A percentile compares a stretch with the other conserved stretches of the same genome.
Conservation (phyloP, 2,329 filamentous ascomycete species). For the Claviceps pusilla region DNA sequence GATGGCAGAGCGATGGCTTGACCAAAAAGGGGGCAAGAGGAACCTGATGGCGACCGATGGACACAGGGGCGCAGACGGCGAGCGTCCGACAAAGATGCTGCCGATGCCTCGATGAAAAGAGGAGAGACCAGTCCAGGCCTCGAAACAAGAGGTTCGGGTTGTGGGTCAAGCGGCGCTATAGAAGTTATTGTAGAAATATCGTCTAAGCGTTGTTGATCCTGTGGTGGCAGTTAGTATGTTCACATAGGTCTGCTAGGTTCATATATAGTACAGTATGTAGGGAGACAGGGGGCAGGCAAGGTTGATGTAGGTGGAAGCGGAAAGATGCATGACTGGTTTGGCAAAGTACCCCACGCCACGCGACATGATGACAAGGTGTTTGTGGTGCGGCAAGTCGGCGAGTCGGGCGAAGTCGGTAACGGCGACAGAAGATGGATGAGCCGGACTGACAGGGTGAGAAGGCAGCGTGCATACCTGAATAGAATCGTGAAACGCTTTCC, state of each 20-base stretch:
- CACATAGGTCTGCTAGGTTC: background rate
- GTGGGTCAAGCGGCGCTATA: background rate
- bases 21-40: background rate
- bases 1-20: background rate
- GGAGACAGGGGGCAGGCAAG: background rate
- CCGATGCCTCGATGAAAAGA: background rate
- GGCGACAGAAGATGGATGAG: background rate
- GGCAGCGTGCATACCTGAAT: background rate
- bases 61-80: background rate
- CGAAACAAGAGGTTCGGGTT: background rate
- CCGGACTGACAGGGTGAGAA: background rate
- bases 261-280: background rate
- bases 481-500: background rate
- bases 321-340: conserved; percentile 1
- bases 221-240: background rate
- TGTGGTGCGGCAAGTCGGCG: background rate
- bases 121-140: background rate
- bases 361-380: background rate
- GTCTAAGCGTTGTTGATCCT: background rate
- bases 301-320: background rate
- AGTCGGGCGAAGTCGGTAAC: background rate
- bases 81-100: background rate
- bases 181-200: background rate
- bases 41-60: background rate
- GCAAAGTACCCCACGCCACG: background rate